Base-by-base conservation (phyloP, 257 asterid species). In the Lantana camara region DNA sequence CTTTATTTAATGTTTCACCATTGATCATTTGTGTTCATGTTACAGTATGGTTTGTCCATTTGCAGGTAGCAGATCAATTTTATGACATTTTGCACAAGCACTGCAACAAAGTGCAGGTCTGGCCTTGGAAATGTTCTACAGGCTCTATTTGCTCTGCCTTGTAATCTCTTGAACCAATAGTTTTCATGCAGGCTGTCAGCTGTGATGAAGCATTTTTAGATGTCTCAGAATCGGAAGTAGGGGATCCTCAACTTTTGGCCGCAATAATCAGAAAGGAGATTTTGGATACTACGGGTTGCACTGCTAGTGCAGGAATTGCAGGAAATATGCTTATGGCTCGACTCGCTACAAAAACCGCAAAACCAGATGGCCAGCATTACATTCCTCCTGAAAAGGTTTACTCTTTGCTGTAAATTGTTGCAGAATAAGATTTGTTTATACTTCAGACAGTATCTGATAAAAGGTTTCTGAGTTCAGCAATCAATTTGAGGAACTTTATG, bases 141-240 rank as follows among this genome's bases (percentile, higher is more conserved):
- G 14, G 37, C 63, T 46, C 48, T 5, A 29, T 67, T 13, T 64
- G 27, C 8, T 57, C n/a, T 20, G 54, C 61, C 38, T 63, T 58
- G 10, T 78, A 27, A 52, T 48, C 24, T 67, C 67, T 55, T 68
- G 24, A 65, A 72, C 27, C 29, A 67, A 64, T 46, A 23, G 45
- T 64, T 67, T 63, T 23, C 48, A 50, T 80, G 73, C 83, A 94
- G 96, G 97, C 99, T 61, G 89, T 94, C 65, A 94, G 99, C 80
- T 94, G 99, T 69, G 99, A 94, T 67, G 99, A 94, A 79, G 97
- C 99, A 55, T 94, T 90, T 81, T 56, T 94, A 57, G 97, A 94
- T 69, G 87, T 82, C 71, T 81, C 92, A 49, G 96, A 83, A 47
- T 79, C 83, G 10, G 89, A 81, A 59, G 76, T 75, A 65, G 83